Conservation (phyloP, 2,329 filamentous ascomycete species). For the Fusarium sacchari region DNA sequence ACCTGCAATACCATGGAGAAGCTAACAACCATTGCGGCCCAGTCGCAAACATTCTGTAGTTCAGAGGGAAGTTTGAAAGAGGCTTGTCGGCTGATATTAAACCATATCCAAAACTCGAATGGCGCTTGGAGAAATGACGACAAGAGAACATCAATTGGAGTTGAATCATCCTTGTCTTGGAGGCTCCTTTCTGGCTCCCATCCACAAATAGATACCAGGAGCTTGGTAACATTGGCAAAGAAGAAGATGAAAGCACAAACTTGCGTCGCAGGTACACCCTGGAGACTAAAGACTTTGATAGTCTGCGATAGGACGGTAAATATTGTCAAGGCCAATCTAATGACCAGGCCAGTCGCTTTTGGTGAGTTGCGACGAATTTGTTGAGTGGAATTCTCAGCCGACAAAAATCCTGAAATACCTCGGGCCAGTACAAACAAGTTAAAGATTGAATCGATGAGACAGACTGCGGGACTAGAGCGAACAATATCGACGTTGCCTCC, state of each 20-base stretch:
- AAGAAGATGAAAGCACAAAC: not conserved
- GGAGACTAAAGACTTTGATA: not conserved
- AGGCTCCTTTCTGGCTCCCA: not conserved
- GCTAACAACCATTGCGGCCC: accelerated
- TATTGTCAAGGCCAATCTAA: not conserved
- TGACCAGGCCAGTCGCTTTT: not conserved
- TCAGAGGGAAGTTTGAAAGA: not conserved
- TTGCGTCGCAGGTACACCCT: not conserved
- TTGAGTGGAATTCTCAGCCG: not conserved
- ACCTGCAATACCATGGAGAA: not conserved
- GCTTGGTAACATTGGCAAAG: not conserved
- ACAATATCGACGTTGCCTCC: slow-evolving; percentile 2
- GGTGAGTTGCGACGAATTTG: not conserved
- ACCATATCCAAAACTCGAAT: slow-evolving; percentile 13
- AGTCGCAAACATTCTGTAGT: not conserved
- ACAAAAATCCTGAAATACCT: not conserved
- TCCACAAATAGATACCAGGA: not conserved
- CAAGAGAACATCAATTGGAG: accelerated
- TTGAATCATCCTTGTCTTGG: accelerated
- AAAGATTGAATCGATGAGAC: not conserved
- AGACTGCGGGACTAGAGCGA: not conserved
- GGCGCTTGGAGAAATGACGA: not conserved
- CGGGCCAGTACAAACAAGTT: not conserved
- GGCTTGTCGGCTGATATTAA: not conserved
- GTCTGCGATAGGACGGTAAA: not conserved